These are phyloP conservation scores for Hyaloscypha bicolor DNA, from an alignment of 495 filamentous ascomycete species.

Conservation along the genomic window DNA sequence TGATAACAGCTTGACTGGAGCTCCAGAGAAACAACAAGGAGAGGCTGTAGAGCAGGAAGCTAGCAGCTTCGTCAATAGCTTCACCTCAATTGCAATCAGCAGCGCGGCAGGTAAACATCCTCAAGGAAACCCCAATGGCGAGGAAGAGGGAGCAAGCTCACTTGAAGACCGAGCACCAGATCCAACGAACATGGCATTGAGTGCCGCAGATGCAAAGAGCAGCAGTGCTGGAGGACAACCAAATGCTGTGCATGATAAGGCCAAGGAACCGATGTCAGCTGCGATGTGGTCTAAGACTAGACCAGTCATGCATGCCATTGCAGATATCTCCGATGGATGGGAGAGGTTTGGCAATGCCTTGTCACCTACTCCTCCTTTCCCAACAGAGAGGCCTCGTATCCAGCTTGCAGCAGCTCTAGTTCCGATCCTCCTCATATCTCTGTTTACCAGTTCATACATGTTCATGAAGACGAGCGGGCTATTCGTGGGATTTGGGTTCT, in stretches of 20 bases:
- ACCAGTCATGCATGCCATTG: constrained; percentile 74
- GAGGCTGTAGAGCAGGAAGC: constrained; percentile 89
- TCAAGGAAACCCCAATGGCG: constrained; percentile 44
- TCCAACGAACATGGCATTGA: constrained; percentile 55
- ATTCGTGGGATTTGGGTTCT: constrained; percentile 71
- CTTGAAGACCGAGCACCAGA: constrained; percentile 54
- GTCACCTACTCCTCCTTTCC: constrained; percentile 78
- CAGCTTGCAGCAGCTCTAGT: constrained; percentile 63
- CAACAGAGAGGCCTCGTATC: constrained; percentile 59
- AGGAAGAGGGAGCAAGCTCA: constrained; percentile 21
- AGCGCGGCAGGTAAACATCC: constrained; percentile 72
- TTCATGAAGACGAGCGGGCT: constrained; percentile 72
- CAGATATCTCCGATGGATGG: constrained; percentile 76
- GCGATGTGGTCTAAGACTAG: constrained; percentile 77
- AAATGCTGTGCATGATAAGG: constrained; percentile 67
- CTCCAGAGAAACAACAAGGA: constrained; percentile 81
- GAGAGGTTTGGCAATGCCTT: constrained; percentile 82
- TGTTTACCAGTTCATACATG: constrained; percentile 71
- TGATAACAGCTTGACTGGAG: constrained; percentile 78
- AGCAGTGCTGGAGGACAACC: constrained; percentile 50
- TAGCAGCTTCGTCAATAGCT: constrained; percentile 74
- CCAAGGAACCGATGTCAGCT: constrained; percentile 79
- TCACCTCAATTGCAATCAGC: constrained; percentile 73
- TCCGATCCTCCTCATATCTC: constrained; percentile 56
- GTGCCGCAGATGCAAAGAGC: constrained; percentile 61